Evolutionary conservation across 306 rosid species (phyloP).

Genomic region (Acacia melanoxylon): DNA sequence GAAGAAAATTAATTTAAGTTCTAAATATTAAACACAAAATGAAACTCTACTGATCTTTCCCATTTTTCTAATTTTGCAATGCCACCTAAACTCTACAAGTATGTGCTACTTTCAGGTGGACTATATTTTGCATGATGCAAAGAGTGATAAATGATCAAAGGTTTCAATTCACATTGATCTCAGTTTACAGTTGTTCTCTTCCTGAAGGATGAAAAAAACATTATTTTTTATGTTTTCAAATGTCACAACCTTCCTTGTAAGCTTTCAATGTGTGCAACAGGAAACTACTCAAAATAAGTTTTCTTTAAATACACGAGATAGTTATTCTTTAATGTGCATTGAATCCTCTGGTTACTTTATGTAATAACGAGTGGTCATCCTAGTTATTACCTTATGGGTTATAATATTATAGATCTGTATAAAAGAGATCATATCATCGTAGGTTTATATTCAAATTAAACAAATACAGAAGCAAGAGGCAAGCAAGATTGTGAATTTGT

Average conservation of each 20-base stretch:
- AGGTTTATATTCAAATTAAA: slow-evolving; percentile 13
- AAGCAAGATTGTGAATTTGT: slow-evolving; percentile 24
- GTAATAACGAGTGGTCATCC: slow-evolving; percentile 8
- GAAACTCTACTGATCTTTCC: too few relatives aligned
- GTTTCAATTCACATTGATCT: too few relatives aligned
- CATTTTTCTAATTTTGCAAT: too few relatives aligned
- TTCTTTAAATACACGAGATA: slow-evolving; percentile 7
- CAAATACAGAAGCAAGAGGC: slow-evolving; percentile 6
- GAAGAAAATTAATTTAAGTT: too few relatives aligned
- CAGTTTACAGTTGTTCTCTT: fast-evolving
- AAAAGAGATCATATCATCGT: background rate
- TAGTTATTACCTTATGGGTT: background rate
- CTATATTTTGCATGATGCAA: too few relatives aligned
- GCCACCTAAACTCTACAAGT: too few relatives aligned
- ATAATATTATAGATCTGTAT: background rate
- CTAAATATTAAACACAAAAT: too few relatives aligned
- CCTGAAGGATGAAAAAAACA: too few relatives aligned
- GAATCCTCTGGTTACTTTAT: slow-evolving; percentile 12
- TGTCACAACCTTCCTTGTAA: background rate
- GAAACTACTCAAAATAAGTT: slow-evolving; percentile 15
- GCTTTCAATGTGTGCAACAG: slow-evolving; percentile 11
- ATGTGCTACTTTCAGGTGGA: too few relatives aligned
- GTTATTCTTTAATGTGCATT: background rate
- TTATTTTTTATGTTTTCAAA: background rate
- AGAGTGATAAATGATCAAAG: too few relatives aligned